Percentiles rank a stretch among this genome's conserved stretches.
These are phyloP conservation scores for Lavandula angustifolia DNA, from an alignment of 257 asterid species.

Conservation along the genomic window DNA sequence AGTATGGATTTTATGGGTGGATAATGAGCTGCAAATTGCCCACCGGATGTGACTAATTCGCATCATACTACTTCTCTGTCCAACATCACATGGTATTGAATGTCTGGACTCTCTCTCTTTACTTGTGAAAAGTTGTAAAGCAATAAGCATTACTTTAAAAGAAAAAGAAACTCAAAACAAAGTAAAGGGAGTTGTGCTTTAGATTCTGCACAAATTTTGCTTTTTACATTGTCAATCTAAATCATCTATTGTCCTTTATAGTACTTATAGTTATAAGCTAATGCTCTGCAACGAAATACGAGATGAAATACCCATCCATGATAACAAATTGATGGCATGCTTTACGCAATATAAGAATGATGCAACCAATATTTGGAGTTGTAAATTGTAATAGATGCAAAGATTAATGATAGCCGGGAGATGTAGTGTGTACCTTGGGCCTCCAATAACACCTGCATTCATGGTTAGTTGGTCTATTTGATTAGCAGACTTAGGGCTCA, in stretches of 20 bases:
- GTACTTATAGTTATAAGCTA: too few species aligned
- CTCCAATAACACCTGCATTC: constrained; percentile 76
- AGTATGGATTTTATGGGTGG: not conserved
- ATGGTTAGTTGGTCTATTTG: constrained; percentile 59
- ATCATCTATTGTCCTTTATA: not conserved
- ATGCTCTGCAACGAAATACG: not conserved
- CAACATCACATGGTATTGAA: constrained; percentile 27
- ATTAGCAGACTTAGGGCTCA: constrained; percentile 51
- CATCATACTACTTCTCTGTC: not conserved
- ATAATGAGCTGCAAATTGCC: not conserved
- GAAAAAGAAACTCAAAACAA: not conserved
- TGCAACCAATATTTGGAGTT: not conserved
- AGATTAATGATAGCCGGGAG: not conserved
- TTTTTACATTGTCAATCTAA: not conserved
- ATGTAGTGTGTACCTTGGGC: constrained; percentile 45
- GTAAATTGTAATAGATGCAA: not conserved
- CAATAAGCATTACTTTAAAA: not conserved
- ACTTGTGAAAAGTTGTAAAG: constrained; percentile 30
- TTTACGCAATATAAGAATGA: not conserved
- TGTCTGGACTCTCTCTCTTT: not conserved
- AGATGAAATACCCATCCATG: constrained; percentile 2
- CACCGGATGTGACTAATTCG: not conserved
- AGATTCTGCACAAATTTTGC: not conserved
- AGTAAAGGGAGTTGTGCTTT: not conserved
- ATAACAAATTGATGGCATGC: not conserved